These are phyloP conservation scores for Fusarium sulawesiense DNA, from an alignment of 2,329 filamentous ascomycete genomes.

Conservation along the genomic window DNA sequence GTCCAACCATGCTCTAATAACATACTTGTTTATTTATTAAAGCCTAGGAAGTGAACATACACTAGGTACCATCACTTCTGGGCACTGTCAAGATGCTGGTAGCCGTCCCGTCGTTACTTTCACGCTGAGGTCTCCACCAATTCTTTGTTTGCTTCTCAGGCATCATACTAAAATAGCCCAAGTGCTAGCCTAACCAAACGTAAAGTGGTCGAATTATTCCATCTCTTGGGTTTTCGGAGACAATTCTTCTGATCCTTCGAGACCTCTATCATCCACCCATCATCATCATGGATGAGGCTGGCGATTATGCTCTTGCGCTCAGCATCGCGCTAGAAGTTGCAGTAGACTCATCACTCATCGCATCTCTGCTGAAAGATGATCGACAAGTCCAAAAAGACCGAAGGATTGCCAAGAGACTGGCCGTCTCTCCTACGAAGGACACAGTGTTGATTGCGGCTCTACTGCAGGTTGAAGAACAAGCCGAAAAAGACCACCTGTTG, in stretches of 20 bases:
- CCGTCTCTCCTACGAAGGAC: too few species aligned
- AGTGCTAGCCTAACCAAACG: too few species aligned
- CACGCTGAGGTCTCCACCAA: too few species aligned
- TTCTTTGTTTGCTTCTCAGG: not conserved
- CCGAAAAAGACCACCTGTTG: not conserved
- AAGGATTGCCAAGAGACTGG: too few species aligned
- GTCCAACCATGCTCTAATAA: rapidly evolving
- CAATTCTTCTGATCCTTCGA: not conserved
- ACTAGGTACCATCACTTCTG: not conserved
- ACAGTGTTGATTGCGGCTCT: not conserved
- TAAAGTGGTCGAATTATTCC: not conserved
- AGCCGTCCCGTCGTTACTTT: not conserved
- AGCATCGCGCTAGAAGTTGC: not conserved
- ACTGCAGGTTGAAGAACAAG: not conserved
- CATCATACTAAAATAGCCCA: not conserved
- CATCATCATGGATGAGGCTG: not conserved
- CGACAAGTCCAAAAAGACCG: not conserved
- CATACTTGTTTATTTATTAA: too few species aligned
- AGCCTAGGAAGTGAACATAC: too few species aligned
- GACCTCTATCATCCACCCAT: not conserved
- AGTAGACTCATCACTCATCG: not conserved
- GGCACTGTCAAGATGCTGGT: not conserved
- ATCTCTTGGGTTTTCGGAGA: rapidly evolving
- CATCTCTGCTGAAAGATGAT: not conserved
- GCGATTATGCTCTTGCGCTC: not conserved